Percentiles rank a stretch among this genome's conserved stretches.
These are phyloP conservation scores for Nephelium lappaceum DNA, from an alignment of 345 rosid genomes.

Conservation along the genomic window DNA sequence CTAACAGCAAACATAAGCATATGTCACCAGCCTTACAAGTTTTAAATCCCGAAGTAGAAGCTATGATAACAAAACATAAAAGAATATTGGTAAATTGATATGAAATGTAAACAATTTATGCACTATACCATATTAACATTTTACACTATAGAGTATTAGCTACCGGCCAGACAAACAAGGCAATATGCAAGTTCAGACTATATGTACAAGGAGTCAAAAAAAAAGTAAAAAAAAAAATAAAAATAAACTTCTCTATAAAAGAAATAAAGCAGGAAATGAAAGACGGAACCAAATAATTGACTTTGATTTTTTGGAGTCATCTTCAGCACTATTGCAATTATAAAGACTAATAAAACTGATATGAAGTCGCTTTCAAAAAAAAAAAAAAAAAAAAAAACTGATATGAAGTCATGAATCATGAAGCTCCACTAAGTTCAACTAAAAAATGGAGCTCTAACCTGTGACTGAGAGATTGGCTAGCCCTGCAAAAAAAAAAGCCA, in stretches of 20 bases:
- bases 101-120: not conserved
- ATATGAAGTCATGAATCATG: not conserved
- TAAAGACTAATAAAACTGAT: not conserved
- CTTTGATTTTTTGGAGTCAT: not conserved
- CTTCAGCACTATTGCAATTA: not conserved
- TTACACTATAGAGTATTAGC: not conserved
- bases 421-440: slow-evolving; percentile 21
- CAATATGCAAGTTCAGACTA: not conserved
- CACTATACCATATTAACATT: not conserved
- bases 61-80: not conserved
- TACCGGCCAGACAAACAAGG: not conserved
- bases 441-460: slow-evolving; percentile 61
- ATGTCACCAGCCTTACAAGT: not conserved
- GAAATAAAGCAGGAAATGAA: not conserved
- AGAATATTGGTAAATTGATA: not conserved
- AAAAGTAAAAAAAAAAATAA: not conserved
- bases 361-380: too few relatives aligned
- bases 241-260: not conserved
- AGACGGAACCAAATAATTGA: not conserved
- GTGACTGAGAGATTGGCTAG: slow-evolving; percentile 81
- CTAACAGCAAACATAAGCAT: not conserved
- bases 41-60: not conserved
- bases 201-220: not conserved
- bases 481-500: slow-evolving; percentile 51
- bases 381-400: too few relatives aligned